Percentiles rank a stretch among this genome's conserved stretches.
Evolutionary conservation across 177 flowering plant genomes (phyloP).

Genomic region (Tripterygium wilfordii): DNA sequence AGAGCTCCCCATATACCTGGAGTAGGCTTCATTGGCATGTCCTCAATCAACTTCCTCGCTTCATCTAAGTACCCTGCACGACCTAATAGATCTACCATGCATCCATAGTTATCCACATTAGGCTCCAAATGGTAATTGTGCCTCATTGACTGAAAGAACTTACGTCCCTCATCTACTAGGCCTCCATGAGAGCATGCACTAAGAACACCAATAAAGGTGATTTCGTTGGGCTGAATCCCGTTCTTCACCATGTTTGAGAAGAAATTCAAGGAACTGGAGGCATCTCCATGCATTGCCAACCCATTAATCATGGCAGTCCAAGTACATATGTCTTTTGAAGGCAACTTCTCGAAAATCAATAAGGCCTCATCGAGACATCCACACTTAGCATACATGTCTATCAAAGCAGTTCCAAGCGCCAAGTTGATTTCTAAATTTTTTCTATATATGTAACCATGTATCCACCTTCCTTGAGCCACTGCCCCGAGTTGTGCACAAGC

Average conservation of each 20-base stretch:
- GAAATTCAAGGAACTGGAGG: slow-evolving; percentile 37
- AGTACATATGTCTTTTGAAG: slow-evolving; percentile 32
- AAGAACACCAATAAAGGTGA: slow-evolving; percentile 43
- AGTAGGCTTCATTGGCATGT: slow-evolving; percentile 48
- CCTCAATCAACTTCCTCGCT: slow-evolving; percentile 34
- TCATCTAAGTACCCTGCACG: slow-evolving; percentile 51
- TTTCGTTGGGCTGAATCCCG: slow-evolving; percentile 35
- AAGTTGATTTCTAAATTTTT: slow-evolving; percentile 31
- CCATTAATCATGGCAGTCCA: slow-evolving; percentile 60
- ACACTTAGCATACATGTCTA: slow-evolving; percentile 31
- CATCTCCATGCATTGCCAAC: slow-evolving; percentile 54
- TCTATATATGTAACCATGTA: slow-evolving; percentile 32
- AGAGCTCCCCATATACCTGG: slow-evolving; percentile 44
- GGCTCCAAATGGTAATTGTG: slow-evolving; percentile 27
- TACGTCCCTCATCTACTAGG: slow-evolving; percentile 38
- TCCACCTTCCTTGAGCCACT: slow-evolving; percentile 30
- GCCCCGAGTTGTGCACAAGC: slow-evolving; percentile 36
- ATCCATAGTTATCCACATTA: slow-evolving; percentile 55
- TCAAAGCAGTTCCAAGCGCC: slow-evolving; percentile 27
- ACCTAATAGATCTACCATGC: slow-evolving; percentile 65
- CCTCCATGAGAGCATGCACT: slow-evolving; percentile 65
- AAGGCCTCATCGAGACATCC: slow-evolving; percentile 26
- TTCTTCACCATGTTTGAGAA: slow-evolving; percentile 32
- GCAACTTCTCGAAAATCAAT: slow-evolving; percentile 25
- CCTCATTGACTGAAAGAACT: slow-evolving; percentile 34